Evolutionary conservation across 2,329 filamentous ascomycete genomes (phyloP), one percentile per base, ranked within the genome.

Genomic region (Lachnellula arida): DNA sequence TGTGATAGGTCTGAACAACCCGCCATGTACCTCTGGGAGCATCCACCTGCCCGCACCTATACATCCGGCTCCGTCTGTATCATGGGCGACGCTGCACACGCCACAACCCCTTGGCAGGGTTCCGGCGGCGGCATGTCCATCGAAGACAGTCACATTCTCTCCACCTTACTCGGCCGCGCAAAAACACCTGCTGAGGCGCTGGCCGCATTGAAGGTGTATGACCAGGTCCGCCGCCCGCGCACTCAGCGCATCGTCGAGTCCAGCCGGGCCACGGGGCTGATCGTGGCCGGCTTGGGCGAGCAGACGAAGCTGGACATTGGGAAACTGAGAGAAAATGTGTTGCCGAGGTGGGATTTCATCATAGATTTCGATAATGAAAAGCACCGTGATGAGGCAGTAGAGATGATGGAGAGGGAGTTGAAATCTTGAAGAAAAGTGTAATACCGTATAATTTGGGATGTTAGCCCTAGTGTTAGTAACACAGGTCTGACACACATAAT

Each of bases 21-120:
- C 8, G 43, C 43, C 2, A 46, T 46, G 22, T 46, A 46, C 22
- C 43, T 46, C 17, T 22, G 43, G 43, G 43, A 46, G 43, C 43
- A 46, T 25, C 43, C 43, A 46, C 43, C 17, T 23, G 43, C 43
- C 22, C 43, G 43, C 17, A 46, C 43, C 22, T 46, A 46, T 11
- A 25, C 15, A 25, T 46, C 43, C 22, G 43, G 22, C 17, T 25
- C 43, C 22, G 22, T 78, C n/a, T 75, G 73, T 48, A 72, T 85
- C 1, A 67, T 81, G 0, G 83, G 83, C 5, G 83, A 87, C 62
- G 81, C 83, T 0, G 83, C 82, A 0, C 83, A 86, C 65, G 81
- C 81, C 0, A 79, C 79, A 37, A 78, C 81, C 0, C 83, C 82
- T 0, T 78, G 81, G 37, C 78, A 82, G 7, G 82, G 81, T 51